Conservation (phyloP, 1,284 basidiomycete genomes). For the Microbotryum silenes-acaulis region DNA sequence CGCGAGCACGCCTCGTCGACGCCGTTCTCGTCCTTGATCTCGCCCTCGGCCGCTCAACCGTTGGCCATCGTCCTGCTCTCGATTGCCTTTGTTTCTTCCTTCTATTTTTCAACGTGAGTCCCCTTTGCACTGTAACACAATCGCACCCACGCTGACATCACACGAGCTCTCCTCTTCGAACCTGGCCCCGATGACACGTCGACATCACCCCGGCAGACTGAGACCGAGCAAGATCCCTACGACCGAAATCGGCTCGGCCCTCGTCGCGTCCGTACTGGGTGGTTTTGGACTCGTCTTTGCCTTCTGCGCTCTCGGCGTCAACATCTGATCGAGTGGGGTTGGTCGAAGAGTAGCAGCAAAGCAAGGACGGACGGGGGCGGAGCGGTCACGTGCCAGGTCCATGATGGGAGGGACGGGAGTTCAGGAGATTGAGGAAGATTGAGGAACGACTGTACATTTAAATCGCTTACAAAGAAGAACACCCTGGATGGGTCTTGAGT, state of each 20-base stretch:
- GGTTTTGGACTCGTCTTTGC: conserved; percentile 18
- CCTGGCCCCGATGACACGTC: not conserved
- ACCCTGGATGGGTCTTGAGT: no score
- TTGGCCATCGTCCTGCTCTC: conserved; percentile 64
- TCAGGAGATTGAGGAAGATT: no score
- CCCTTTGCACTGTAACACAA: not conserved
- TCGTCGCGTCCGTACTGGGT: conserved; percentile 4
- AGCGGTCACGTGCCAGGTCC: no score
- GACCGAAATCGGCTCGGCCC: conserved; percentile 9
- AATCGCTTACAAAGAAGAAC: no score
- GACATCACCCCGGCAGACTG: not conserved
- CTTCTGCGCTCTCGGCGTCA: conserved; percentile 19
- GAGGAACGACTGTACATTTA: no score
- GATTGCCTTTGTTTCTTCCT: conserved; percentile 67
- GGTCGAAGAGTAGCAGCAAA: not conserved
- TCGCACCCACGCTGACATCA: not conserved
- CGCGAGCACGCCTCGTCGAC: conserved; percentile 50
- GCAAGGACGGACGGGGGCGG: no score
- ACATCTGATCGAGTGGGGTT: conserved; percentile 3
- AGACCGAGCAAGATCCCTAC: conserved; percentile 1
- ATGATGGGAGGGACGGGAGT: no score
- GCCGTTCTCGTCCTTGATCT: conserved; percentile 60
- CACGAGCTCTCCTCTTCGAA: not conserved
- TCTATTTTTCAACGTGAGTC: conserved; percentile 79
- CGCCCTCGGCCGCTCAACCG: conserved; percentile 58